phyloP scores from a whole-genome alignment of 108 stramenopile genomes.

The Nannochloropsis salina region DNA sequence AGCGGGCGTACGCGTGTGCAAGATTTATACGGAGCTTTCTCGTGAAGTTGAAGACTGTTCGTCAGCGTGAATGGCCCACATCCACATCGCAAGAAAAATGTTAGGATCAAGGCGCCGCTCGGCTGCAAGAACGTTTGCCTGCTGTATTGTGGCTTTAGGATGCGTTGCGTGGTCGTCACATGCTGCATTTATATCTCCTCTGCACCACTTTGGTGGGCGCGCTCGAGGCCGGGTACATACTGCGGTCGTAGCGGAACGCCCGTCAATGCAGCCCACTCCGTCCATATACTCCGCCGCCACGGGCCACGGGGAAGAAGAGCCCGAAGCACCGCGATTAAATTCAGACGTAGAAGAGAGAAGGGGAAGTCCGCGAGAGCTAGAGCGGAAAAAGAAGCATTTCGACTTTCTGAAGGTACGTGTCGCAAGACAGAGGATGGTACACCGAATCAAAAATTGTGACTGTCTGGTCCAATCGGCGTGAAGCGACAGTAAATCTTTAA shows the following conservation, averaged over 20 bases:
- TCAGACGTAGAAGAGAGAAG: not conserved
- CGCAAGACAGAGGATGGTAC: not conserved
- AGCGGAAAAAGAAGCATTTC: constrained; percentile 12
- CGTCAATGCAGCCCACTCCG: not conserved
- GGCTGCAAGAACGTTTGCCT: not conserved
- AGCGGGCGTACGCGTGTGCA: too few species aligned
- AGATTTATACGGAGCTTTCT: too few species aligned
- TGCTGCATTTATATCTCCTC: not conserved
- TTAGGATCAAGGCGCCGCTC: not conserved
- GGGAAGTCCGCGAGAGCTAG: not conserved
- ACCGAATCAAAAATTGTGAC: too few species aligned
- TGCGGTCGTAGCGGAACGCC: not conserved
- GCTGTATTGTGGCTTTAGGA: not conserved
- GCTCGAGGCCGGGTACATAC: constrained; percentile 10
- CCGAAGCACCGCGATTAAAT: not conserved
- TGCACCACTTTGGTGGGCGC: not conserved
- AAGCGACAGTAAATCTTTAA: too few species aligned
- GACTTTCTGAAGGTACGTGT: not conserved
- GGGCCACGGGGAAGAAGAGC: not conserved
- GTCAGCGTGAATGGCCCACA: not conserved
- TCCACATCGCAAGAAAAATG: not conserved
- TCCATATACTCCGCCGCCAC: constrained; percentile 11
- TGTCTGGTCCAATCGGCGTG: too few species aligned
- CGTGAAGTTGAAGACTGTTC: constrained; percentile 10
- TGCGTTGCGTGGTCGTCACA: constrained; percentile 1